phyloP scores from a whole-genome alignment of 768 basidiomycete species.

The Clavaria fumosa region DNA sequence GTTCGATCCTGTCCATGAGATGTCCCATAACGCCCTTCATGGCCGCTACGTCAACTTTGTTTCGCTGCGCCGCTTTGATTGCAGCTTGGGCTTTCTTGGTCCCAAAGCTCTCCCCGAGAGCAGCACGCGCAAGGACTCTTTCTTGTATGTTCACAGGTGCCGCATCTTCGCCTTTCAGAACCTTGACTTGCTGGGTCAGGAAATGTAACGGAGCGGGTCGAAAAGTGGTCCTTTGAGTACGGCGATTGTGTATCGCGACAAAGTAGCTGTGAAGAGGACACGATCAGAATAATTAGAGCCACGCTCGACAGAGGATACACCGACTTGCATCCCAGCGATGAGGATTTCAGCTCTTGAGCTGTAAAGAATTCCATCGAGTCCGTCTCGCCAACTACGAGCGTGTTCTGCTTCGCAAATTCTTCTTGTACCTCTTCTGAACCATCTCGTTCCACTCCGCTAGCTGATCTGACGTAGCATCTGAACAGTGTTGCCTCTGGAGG shows the following conservation, averaged over 20 bases:
- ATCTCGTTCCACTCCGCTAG: constrained; percentile 17
- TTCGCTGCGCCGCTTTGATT: constrained; percentile 76
- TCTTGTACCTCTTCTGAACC: constrained; percentile 16
- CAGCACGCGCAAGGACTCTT: constrained; percentile 48
- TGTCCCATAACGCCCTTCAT: constrained; percentile 75
- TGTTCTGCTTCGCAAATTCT: constrained; percentile 15
- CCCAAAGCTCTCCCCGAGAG: constrained; percentile 87
- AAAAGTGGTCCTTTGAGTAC: constrained; percentile 52
- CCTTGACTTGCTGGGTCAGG: constrained; percentile 67
- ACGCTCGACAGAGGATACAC: constrained; percentile 15
- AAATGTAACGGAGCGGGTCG: constrained; percentile 53
- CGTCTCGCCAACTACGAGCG: constrained; percentile 72
- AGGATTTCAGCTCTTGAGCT: constrained; percentile 36
- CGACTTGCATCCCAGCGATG: constrained; percentile 54
- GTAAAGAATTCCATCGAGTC: constrained; percentile 60
- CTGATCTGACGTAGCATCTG: constrained; percentile 38
- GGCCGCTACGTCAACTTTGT: constrained; percentile 75
- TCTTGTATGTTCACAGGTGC: constrained; percentile 35
- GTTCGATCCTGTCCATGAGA: constrained; percentile 72
- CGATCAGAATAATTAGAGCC: background rate
- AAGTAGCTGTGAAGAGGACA: constrained; percentile 45
- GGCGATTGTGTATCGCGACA: constrained; percentile 67
- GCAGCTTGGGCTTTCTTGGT: constrained; percentile 86
- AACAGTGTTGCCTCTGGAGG: constrained; percentile 46
- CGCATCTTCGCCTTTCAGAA: constrained; percentile 50